phyloP scores from a whole-genome alignment of 1,139 yeast species.

The Saccharomyces hybrid region DNA sequence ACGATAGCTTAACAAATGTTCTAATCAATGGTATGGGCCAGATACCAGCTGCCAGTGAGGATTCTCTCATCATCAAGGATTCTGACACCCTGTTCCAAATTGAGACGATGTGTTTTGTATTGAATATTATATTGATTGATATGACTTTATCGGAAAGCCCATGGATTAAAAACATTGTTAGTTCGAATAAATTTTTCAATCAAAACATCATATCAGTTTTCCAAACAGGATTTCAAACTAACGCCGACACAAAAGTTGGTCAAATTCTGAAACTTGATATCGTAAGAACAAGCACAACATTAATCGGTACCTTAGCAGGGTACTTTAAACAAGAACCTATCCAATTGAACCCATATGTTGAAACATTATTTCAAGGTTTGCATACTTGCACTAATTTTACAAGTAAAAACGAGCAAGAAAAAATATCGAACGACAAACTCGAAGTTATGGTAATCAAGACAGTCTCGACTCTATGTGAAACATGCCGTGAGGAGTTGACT shows the following conservation, averaged over 20 bases:
- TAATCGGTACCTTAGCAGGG: constrained; percentile 48
- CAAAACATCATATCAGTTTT: constrained; percentile 24
- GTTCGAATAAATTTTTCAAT: constrained; percentile 21
- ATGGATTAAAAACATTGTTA: constrained; percentile 37
- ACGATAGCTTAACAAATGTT: constrained; percentile 42
- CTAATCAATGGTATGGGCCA: constrained; percentile 40
- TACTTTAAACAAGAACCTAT: constrained; percentile 38
- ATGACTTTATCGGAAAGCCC: constrained; percentile 31
- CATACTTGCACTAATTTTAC: constrained; percentile 21
- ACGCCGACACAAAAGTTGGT: constrained; percentile 8
- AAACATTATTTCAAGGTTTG: constrained; percentile 39
- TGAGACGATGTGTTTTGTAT: constrained; percentile 62
- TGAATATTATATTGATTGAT: constrained; percentile 43
- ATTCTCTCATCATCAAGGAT: constrained; percentile 9
- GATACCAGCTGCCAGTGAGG: constrained; percentile 19
- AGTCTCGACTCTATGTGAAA: constrained; percentile 52
- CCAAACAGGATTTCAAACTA: constrained; percentile 22
- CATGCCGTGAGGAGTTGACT: constrained; percentile 43
- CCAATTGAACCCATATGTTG: constrained; percentile 43
- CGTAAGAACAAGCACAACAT: constrained; percentile 42
- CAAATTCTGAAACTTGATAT: constrained; percentile 22
- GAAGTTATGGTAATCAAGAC: constrained; percentile 47
- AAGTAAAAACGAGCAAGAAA: constrained; percentile 4
- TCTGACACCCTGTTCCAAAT: constrained; percentile 39
- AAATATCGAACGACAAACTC: constrained; percentile 17